Percentiles rank a stretch among this genome's conserved stretches.
These are phyloP conservation scores for Pouteria glomerata DNA, from an alignment of 148 eudicot genomes.

Conservation along the genomic window DNA sequence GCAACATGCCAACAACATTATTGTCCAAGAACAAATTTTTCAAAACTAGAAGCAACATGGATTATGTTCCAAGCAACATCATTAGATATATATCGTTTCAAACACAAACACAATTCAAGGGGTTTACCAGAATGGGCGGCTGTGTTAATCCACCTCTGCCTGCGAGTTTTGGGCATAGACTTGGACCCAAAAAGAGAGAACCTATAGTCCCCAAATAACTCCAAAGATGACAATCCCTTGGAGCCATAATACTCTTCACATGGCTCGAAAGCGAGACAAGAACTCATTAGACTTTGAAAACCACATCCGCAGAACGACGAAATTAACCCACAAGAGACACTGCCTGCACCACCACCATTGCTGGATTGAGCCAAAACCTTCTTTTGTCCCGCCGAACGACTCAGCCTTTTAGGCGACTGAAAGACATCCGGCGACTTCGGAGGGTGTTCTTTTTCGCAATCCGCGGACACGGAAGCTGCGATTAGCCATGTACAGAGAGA, in stretches of 20 bases:
- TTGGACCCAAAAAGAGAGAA: constrained; percentile 37
- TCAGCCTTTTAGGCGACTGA: constrained; percentile 6
- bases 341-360: too few species aligned
- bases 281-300: constrained; percentile 32
- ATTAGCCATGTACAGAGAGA: constrained; percentile 57
- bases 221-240: constrained; percentile 4
- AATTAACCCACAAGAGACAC: constrained; percentile 12
- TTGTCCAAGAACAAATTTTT: too few species aligned
- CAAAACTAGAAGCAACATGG: too few species aligned
- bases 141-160: constrained; percentile 36
- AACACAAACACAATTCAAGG: background rate
- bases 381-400: constrained; percentile 20
- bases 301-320: constrained; percentile 33
- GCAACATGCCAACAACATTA: too few species aligned
- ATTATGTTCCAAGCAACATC: too few species aligned
- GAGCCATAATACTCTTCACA: constrained; percentile 30
- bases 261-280: constrained; percentile 31
- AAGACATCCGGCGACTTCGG: background rate
- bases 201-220: constrained; percentile 23
- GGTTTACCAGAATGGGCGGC: constrained; percentile 34
- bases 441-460: too few species aligned
- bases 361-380: constrained; percentile 27
- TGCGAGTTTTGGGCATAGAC: constrained; percentile 17
- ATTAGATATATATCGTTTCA: too few species aligned
- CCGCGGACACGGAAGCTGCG: constrained; percentile 51